Evolutionary conservation across 169 alveolate genomes (phyloP), one percentile per base, ranked within the genome.

Genomic region (Eimeria zaria): DNA sequence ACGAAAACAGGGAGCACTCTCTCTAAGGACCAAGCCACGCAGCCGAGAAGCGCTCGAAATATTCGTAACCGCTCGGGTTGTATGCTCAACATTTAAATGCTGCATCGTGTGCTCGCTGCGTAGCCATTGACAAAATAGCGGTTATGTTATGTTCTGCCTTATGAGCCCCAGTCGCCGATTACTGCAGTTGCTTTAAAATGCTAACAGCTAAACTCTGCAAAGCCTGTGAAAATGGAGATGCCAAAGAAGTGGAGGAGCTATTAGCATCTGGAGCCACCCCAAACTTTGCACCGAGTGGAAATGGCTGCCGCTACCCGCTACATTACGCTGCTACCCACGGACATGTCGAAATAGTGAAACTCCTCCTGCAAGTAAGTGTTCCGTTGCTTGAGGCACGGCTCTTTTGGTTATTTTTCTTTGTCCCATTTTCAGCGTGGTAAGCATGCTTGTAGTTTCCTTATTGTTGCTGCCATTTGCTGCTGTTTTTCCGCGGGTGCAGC

Each of bases 231-330:
- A 62, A 41, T 53, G 94, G 96, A 51, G 60, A 58, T 69, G 22
- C 80, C 53, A 64, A 41, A 55, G 95, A 64, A 60, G 96, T 93
- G 30, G 62, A 84, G 84, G 88, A 93, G 51, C 91, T 93, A 22
- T 41, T 93, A 62, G 84, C 36, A 30, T 71, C 94, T 14, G 96
- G 96, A 30, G 96, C 96, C 36, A 80, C 87, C 30, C 96, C 96
- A 18, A 93, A 93, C 80, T 93, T 93, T 33, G 91, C 95, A 18
- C 71, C 48, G 48, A 74, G 62, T 39, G 96, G 80, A 33, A 62
- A 60, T 51, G 36, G 89, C 20, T 41, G 53, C 89, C 87, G 96
- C 39, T 93, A 76, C 71, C 96, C 96, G 27, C 44, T 93, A 44
- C 96, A 93, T 41, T 93, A 41, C 51, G 96, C 95, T 41, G 94